Base-by-base conservation (phyloP, 805 yeast genomes). In the Pichia membranifaciens region DNA sequence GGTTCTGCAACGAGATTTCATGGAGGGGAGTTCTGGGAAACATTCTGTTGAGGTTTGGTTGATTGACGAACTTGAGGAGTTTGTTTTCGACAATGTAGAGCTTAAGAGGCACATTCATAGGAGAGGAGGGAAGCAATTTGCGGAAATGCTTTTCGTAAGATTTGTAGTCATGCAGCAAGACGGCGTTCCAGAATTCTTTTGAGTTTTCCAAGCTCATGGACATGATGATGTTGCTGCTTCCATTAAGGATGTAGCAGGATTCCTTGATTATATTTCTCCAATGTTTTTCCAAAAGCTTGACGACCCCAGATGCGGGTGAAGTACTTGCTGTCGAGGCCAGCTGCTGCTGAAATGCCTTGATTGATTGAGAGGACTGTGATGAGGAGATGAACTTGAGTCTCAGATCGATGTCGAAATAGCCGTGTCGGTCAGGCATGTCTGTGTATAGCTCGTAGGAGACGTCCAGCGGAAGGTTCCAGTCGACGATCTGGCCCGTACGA, bases 201-300 rank as follows among this genome's bases (percentile, higher is more conserved):
- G 91, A 75, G 44, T 83, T 82, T 1, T 70, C 71, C 51, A 78
- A 81, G 5, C 93, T 77, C 46, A 91, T 66, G 22, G 73, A 72
- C 95, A 91, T 84, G n/a, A 91, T 77, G 2, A 80, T 74, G 51
- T 84, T 87, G 5, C 96, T 74, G n/a, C 79, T 75, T 0, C 96
- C 96, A 53, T 82, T 79, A 33, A 85, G 62, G 0, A 88, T 78
- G 57, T 74, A 87, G 57, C 88, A 80, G 4, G 88, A 76, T 58
- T 91, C 97, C 58, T 93, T 91, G 60, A 88, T 66, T 50, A 81
- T 88, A 59, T 91, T 89, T 51, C 81, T 67, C 82, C 93, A 82
- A 43, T 77, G 73, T 43, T 73, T 75, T 39, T 65, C 71, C 49
- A 79, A 53, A 12, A 71, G 58, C 5, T 31, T 16, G 13, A 36